A percentile compares a stretch with the other conserved stretches of the same genome.
Conservation (phyloP, 352 stramenopile genomes). For the Globisporangium echinulatum region DNA sequence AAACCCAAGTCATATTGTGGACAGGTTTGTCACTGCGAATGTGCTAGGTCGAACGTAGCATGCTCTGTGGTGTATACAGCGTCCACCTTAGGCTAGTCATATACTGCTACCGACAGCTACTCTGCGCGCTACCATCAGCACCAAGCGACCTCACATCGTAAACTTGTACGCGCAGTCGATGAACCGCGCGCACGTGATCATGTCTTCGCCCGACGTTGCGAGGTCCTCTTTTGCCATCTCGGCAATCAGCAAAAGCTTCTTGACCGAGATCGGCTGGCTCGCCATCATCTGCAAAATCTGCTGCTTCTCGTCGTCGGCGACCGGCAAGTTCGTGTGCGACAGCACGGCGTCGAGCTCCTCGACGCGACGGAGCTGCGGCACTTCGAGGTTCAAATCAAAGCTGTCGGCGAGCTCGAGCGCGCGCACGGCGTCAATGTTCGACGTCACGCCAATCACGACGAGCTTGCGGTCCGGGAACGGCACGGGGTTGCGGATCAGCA, state of each 20-base stretch:
- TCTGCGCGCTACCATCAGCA: too few species aligned
- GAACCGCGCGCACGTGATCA: conserved; percentile 70
- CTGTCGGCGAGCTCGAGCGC: conserved; percentile 91
- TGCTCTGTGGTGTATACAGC: too few species aligned
- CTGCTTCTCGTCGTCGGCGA: conserved; percentile 56
- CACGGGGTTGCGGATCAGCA: conserved; percentile 97
- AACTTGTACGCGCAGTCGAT: conserved; percentile 85
- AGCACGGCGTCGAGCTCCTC: conserved; percentile 87
- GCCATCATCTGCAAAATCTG: conserved; percentile 66
- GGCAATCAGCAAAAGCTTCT: conserved; percentile 95
- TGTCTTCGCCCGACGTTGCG: conserved; percentile 47
- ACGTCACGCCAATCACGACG: conserved; percentile 95
- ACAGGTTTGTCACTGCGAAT: too few species aligned
- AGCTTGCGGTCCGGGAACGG: conserved; percentile 91
- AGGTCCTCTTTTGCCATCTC: conserved; percentile 95
- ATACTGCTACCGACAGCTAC: too few species aligned
- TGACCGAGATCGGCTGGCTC: conserved; percentile 95
- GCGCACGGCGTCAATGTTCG: conserved; percentile 87
- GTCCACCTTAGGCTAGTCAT: too few species aligned
- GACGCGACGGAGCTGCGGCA: conserved; percentile 88
- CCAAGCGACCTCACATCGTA: background rate
- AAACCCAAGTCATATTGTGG: too few species aligned
- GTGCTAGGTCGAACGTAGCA: too few species aligned
- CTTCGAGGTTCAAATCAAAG: conserved; percentile 92
- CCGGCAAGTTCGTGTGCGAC: conserved; percentile 73